Evolutionary conservation across 2,329 filamentous ascomycete genomes (phyloP).

Genomic region (Xylariaceae sp.): DNA sequence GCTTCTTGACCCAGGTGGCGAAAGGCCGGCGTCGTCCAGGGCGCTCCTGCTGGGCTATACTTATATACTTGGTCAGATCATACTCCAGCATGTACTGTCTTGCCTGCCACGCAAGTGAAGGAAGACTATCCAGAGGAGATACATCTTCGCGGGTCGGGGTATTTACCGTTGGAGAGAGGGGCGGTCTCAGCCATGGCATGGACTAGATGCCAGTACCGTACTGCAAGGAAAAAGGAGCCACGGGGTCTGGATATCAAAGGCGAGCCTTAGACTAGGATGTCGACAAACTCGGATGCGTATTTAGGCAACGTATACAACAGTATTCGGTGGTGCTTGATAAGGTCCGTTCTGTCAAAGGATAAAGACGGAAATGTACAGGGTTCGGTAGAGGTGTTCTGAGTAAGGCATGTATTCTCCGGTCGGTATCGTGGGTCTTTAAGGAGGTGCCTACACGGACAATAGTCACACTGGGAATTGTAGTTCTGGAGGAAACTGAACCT

Average conservation of each 20-base stretch:
- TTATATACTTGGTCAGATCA: too few species aligned
- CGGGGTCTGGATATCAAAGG: neutral
- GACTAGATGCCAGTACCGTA: neutral
- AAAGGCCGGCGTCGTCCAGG: constrained; percentile 75
- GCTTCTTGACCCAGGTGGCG: constrained; percentile 87
- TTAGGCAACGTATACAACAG: too few species aligned
- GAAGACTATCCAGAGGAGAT: constrained; percentile 1
- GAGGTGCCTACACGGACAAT: too few species aligned
- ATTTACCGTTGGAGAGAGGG: constrained; percentile 24
- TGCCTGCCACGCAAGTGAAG: too few species aligned
- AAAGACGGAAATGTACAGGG: neutral
- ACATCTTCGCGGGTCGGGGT: constrained; percentile 1
- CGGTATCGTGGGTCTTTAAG: too few species aligned
- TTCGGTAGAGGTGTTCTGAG: constrained; percentile 1
- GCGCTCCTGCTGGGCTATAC: constrained; percentile 52
- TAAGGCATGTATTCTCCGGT: too few species aligned
- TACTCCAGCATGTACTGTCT: too few species aligned
- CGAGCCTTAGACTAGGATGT: too few species aligned
- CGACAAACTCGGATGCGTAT: too few species aligned
- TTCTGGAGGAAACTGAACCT: too few species aligned
- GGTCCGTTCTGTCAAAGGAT: constrained; percentile 4
- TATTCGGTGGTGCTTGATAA: constrained; percentile 4
- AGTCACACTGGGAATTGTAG: too few species aligned
- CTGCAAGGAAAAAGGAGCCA: neutral
- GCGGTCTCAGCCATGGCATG: constrained; percentile 29